Base-by-base conservation (phyloP, 768 basidiomycete genomes). In the Kwoniella pini region DNA sequence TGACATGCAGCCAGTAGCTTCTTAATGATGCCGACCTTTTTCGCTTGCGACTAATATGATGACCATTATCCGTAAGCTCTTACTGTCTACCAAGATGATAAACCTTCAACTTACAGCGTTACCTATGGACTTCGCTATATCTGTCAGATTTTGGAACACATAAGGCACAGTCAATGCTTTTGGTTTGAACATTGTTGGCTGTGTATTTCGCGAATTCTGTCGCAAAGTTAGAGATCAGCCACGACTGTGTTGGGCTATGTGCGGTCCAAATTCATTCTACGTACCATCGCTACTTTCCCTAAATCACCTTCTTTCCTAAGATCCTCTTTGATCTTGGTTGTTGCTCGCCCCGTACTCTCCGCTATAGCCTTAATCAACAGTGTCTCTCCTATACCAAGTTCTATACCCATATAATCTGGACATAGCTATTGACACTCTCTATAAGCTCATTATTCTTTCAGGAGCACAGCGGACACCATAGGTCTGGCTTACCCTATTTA, bases 331-430 rank as follows among this genome's bases (percentile, higher is more conserved):
- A 99, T 85, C 43, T 87, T 82, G 2, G 85, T 82, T 38, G 85
- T 77, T 65, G 87, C 91, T 58, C 96, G 84, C n/a, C 95, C 96
- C 0, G 93, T 95, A 3, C 91, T 91, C 75, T 96, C 90, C 39
- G 86, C 88, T 62, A 99, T 98, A 15, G 96, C 93, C 73, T 97
- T 98, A 74, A 96, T 85, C 36, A 99, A 83, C 19, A 98, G 80
- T 66, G 88, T 90, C 77, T 99, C 96, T 17, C 95, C 96, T 59
- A 98, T 94, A 30, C 96, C 96, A 1, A 99, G 84, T 77, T 99
- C 95, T 53, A 97, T 82, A 27, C 95, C 94, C 60, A 90, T 82
- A 77, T 98, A 98, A 76, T 98, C 96, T 15, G 96, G 94, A 68
- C 91, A 87, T 57, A 98, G 77, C 94, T 97, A 75, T 4, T 4